Conservation (phyloP, 2,329 filamentous ascomycete genomes). For the Chaetomiaceae sp. region DNA sequence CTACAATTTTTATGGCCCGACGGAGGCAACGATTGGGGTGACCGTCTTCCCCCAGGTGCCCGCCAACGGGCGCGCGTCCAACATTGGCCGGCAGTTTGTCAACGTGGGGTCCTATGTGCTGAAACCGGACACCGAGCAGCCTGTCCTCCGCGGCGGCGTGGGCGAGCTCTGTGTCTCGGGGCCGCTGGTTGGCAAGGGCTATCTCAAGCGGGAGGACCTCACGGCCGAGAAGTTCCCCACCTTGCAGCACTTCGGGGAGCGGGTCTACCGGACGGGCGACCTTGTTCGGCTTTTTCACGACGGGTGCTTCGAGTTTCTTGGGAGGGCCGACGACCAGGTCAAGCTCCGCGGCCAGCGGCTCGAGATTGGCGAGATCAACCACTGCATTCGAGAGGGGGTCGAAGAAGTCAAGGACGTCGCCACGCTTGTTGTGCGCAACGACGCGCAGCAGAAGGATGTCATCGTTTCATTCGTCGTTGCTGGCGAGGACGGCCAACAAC, state of each 20-base stretch:
- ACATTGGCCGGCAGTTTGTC: slow-evolving; percentile 81
- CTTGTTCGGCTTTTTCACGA: slow-evolving; percentile 77
- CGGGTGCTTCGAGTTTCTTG: slow-evolving; percentile 80
- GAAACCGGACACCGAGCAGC: slow-evolving; percentile 60
- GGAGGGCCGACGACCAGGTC: slow-evolving; percentile 84
- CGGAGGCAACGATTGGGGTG: slow-evolving; percentile 87
- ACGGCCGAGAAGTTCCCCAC: slow-evolving; percentile 72
- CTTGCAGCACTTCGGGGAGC: slow-evolving; percentile 51
- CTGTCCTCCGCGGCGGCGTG: slow-evolving; percentile 71
- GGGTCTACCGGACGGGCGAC: slow-evolving; percentile 84
- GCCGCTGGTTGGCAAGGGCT: slow-evolving; percentile 82
- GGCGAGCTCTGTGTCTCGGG: slow-evolving; percentile 89
- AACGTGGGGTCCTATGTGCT: slow-evolving; percentile 86
- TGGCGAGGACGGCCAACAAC: not conserved
- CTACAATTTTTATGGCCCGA: slow-evolving; percentile 90
- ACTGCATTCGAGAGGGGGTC: slow-evolving; percentile 64
- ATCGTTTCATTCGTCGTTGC: slow-evolving; percentile 69
- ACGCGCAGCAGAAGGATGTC: slow-evolving; percentile 74
- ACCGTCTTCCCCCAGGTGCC: slow-evolving; percentile 86
- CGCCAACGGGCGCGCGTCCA: slow-evolving; percentile 71
- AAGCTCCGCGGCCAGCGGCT: slow-evolving; percentile 86
- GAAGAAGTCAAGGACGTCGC: slow-evolving; percentile 61
- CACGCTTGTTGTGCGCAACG: slow-evolving; percentile 68
- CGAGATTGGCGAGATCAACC: slow-evolving; percentile 88
- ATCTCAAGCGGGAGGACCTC: slow-evolving; percentile 74